A percentile compares a stretch with the other conserved stretches of the same genome.
Evolutionary conservation across 192 early-diverging fungal species (phyloP).

Genomic region (Funneliformis geosporum): DNA sequence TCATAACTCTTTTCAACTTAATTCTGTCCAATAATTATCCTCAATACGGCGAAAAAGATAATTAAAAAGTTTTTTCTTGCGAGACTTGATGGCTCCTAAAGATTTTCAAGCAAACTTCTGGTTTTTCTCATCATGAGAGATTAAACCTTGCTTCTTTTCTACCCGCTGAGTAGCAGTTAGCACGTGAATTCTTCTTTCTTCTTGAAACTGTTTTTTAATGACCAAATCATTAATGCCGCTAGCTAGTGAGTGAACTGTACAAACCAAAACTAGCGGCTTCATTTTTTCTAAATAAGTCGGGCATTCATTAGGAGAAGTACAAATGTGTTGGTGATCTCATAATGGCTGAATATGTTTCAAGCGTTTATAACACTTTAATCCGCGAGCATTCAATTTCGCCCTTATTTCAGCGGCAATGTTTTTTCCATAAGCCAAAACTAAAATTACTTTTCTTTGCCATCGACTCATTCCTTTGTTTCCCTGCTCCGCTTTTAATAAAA

Average conservation of each 20-base stretch:
- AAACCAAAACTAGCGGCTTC: not conserved
- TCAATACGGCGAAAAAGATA: not conserved
- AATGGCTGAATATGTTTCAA: not conserved
- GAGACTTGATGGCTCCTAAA: not conserved
- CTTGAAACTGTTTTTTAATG: not conserved
- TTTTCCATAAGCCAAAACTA: not conserved
- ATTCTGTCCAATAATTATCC: not conserved
- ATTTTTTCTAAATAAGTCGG: not conserved
- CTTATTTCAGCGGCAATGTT: not conserved
- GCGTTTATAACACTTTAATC: not conserved
- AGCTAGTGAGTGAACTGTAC: constrained; percentile 10
- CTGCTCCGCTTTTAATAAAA: not conserved
- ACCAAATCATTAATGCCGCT: not conserved
- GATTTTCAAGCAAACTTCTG: not conserved
- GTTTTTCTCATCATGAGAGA: not conserved
- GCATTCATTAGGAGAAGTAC: not conserved
- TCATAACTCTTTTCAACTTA: not conserved
- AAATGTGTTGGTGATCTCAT: not conserved
- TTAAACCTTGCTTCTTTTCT: not conserved
- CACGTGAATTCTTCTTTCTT: constrained; percentile 4
- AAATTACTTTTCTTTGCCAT: constrained; percentile 11
- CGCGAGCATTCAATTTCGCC: not conserved
- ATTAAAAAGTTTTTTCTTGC: constrained; percentile 4
- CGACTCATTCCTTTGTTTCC: not conserved
- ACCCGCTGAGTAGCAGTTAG: not conserved